phyloP scores from a whole-genome alignment of 1,284 basidiomycete genomes.

The Phellinidium pouzarii region DNA sequence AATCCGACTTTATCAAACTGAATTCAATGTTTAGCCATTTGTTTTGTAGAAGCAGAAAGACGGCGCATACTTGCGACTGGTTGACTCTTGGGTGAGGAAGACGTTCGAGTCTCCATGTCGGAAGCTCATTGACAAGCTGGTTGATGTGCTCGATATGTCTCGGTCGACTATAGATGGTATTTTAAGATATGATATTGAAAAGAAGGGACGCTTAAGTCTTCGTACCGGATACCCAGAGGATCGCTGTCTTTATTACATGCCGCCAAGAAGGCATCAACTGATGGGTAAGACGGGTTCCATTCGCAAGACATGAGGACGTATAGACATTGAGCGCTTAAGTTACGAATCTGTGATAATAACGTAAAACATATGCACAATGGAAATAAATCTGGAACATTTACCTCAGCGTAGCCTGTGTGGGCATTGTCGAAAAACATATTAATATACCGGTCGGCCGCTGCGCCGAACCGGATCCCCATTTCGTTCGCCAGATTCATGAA shows the following conservation, averaged over 20 bases:
- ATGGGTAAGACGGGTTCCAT: conserved; percentile 75
- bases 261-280: conserved; percentile 54
- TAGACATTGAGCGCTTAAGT: conserved; percentile 64
- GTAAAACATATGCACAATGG: conserved; percentile 9
- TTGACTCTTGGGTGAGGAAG: conserved; percentile 79
- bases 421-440: conserved; percentile 70
- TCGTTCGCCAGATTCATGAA: conserved; percentile 55
- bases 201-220: not conserved
- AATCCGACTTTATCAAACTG: conserved; percentile 84
- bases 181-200: not conserved
- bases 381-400: conserved; percentile 27
- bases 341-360: conserved; percentile 49
- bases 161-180: conserved; percentile 38
- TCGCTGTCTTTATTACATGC: conserved; percentile 58
- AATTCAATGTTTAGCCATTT: conserved; percentile 19
- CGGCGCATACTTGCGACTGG: conserved; percentile 52
- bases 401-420: conserved; percentile 80
- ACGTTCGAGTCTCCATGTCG: conserved; percentile 65
- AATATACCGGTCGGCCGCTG: conserved; percentile 62
- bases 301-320: conserved; percentile 54
- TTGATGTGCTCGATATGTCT: conserved; percentile 51
- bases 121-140: conserved; percentile 50
- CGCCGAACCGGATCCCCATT: conserved; percentile 56
- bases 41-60: conserved; percentile 7
- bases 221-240: conserved; percentile 45